Conservation (phyloP, 805 yeast genomes). For the Lipomyces yamanashiensis region DNA sequence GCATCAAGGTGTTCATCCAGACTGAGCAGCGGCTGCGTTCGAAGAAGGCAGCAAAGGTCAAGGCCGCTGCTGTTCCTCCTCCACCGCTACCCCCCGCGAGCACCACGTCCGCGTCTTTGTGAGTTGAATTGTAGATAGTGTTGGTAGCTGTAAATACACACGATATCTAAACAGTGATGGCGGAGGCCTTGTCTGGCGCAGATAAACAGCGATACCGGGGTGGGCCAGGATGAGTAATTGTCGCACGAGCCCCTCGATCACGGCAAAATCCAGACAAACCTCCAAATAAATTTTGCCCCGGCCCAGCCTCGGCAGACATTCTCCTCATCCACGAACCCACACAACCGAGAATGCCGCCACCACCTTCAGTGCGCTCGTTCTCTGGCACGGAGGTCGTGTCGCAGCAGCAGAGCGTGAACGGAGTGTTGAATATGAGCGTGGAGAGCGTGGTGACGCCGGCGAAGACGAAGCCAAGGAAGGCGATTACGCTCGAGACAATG, state of each 20-base stretch:
- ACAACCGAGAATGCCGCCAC: slow-evolving; percentile 13
- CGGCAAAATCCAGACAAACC: neutral
- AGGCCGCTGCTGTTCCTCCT: slow-evolving; percentile 6
- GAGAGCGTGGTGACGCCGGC: neutral
- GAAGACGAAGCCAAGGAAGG: slow-evolving; percentile 20
- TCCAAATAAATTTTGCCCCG: slow-evolving; percentile 8
- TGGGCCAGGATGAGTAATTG: neutral
- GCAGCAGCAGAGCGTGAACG: neutral
- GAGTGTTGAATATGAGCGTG: neutral
- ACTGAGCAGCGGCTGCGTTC: slow-evolving; percentile 67
- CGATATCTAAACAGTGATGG: neutral
- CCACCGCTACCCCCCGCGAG: slow-evolving; percentile 5
- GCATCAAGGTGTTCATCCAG: slow-evolving; percentile 80
- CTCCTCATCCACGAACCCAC: neutral
- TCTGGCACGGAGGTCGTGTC: slow-evolving; percentile 14
- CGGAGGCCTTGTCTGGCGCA: neutral
- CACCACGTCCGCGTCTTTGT: neutral
- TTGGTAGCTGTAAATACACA: neutral
- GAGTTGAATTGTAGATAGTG: neutral
- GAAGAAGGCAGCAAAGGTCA: slow-evolving; percentile 8
- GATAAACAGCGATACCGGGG: neutral
- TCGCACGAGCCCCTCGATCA: neutral
- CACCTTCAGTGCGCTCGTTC: slow-evolving; percentile 19
- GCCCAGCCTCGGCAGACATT: slow-evolving; percentile 7
- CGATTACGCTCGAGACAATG: slow-evolving; percentile 56